phyloP scores from a whole-genome alignment of 2,329 filamentous ascomycete species.

The Chalaropsis thielavioides region DNA sequence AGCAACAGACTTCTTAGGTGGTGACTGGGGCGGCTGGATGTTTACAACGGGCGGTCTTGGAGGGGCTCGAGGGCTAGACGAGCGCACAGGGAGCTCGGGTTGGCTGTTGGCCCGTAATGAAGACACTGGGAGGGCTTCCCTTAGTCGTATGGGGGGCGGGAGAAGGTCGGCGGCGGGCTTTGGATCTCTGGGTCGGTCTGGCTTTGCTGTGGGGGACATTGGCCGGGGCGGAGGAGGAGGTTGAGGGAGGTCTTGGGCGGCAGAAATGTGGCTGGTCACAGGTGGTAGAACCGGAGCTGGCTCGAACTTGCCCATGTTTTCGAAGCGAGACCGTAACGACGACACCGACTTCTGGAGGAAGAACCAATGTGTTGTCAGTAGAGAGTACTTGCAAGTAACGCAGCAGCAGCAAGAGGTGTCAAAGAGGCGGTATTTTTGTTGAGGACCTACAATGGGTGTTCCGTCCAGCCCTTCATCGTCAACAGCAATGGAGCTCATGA shows the following conservation, averaged over 20 bases:
- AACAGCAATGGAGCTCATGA: slow-evolving; percentile 18
- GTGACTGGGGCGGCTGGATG: slow-evolving; percentile 56
- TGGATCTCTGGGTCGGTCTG: slow-evolving; percentile 28
- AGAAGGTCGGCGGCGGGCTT: slow-evolving; percentile 29
- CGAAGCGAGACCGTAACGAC: slow-evolving; percentile 65
- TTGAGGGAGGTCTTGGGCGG: slow-evolving; percentile 1
- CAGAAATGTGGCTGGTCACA: not conserved
- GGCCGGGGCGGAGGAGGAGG: slow-evolving; percentile 23
- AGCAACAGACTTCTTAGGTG: slow-evolving; percentile 36
- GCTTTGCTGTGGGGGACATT: slow-evolving; percentile 29
- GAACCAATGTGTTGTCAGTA: slow-evolving; percentile 29
- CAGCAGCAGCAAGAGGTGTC: not conserved
- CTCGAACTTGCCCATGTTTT: slow-evolving; percentile 50
- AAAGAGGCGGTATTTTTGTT: not conserved
- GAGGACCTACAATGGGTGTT: slow-evolving; percentile 53
- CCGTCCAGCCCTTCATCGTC: slow-evolving; percentile 50
- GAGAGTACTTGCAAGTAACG: not conserved
- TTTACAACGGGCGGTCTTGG: slow-evolving; percentile 47
- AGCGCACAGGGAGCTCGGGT: slow-evolving; percentile 19
- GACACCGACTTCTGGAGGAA: slow-evolving; percentile 58
- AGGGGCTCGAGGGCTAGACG: slow-evolving; percentile 17
- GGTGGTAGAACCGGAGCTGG: slow-evolving; percentile 22
- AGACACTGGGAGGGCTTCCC: slow-evolving; percentile 20
- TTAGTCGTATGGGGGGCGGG: slow-evolving; percentile 21
- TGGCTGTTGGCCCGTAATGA: slow-evolving; percentile 21